Base-by-base conservation (phyloP, 345 rosid genomes). In the Luvunga scandens region DNA sequence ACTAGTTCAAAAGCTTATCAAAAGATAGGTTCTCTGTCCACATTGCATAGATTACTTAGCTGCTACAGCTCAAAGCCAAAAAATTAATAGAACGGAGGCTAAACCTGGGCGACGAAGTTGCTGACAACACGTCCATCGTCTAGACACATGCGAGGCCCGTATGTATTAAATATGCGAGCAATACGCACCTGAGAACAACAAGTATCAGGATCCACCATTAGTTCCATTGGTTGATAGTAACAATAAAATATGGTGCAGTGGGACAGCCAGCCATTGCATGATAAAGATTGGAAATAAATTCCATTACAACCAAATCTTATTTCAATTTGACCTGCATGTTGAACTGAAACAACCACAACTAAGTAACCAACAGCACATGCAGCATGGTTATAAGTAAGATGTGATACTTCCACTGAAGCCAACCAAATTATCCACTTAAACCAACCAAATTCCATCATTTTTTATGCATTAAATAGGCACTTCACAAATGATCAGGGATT, bases 61-160 rank as follows among this genome's bases (percentile, higher is more conserved):
- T 10, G 65, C 48, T 8, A 67, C 53, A 66, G 33, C 73, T 66
- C 36, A 27, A n/a, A 66, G 48, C 24, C 33, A 27, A 66, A 61
- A 61, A n/a, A 50, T 12, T 61, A 22, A 25, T 50, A 71, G 21
- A 68, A 71, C 72, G 73, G 79, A 80, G 66, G 74, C 55, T 56
- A 57, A 72, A 90, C 99, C 97, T 96, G 99, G 53, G 99, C 97
- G 78, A 96, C 98, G 81, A 96, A 92, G 85, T 96, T 96, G 90
- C 99, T 96, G 83, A 96, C 99, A 82, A 96, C 99, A 70, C 98
- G 99, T n/a, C 99, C 99, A 85, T 96, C 99, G 80, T 96, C 99
- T 55, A 96, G 88, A 82, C 99, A 94, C 98, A 96, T 96, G 64
- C 98, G 92, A 76, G 99, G 99, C 71, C 99, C 99, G 81, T 96